Base-by-base conservation (phyloP, 371 early-diverging fungal genomes). In the Apophysomyces variabilis region DNA sequence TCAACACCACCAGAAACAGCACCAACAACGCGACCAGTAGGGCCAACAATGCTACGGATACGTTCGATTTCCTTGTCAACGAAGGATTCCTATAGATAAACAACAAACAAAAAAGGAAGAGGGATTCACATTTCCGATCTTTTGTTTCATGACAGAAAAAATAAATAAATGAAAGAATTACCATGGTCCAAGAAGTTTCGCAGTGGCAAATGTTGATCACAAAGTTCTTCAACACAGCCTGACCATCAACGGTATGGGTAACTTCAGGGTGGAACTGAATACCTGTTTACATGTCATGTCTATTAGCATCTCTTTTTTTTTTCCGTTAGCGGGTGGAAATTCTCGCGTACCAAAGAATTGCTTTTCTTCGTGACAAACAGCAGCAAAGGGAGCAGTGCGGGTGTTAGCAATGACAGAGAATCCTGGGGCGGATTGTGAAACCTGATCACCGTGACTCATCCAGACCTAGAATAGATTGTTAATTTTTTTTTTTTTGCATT, bases 261-360 rank as follows among this genome's bases (percentile, higher is more conserved):
- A 98, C 95, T 78, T 98, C 99, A 57, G 99, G 99, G 79, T 98
- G 99, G 91, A 97, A 95, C 84, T 98, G 99, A 63, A 97, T 92
- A 63, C 61, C 66, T 66, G 32, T 26, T 26, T 26, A 26, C 3
- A 38, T 38, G 5, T 7, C 18, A 14, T 16, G n/a, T 16, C 12
- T 18, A 13, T 60, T 32, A 38, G 66, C 4, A 54, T 60, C 11
- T 7, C 16, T 46, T 26, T 7, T n/a, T 14, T 18, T 18, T 18
- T 18, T n/a, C n/a, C 36, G 39, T 14, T 21, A 32, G 32, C 32
- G 32, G 0, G 32, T 26, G 32, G 32, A 3, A 56, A 18, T 56
- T 32, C 11, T 1, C 7, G 7, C 56, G 44, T 57, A 59, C 97
- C 98, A 75, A 89, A 98, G 71, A 95, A 87, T 7, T 85, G 85